A percentile compares a stretch with the other conserved stretches of the same genome.
phyloP scores from a whole-genome alignment of 306 rosid species.

The Canavalia gladiata region DNA sequence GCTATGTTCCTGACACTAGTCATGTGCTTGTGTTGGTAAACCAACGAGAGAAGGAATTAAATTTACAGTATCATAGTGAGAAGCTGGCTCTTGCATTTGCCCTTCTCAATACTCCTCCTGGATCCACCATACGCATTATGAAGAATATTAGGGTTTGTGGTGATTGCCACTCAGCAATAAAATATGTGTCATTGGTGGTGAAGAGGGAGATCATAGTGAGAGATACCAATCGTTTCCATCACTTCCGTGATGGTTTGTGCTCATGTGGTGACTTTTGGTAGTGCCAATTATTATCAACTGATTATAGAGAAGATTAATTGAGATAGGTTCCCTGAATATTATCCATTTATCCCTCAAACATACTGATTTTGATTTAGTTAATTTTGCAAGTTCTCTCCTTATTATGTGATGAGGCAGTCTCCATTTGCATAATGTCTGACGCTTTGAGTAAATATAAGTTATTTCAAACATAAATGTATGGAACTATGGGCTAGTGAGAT shows the following conservation, averaged over 20 bases:
- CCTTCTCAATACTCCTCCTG: constrained; percentile 58
- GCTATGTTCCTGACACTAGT: constrained; percentile 68
- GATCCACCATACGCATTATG: constrained; percentile 64
- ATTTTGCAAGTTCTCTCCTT: constrained; percentile 11
- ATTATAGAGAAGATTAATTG: neutral
- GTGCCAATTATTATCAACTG: constrained; percentile 33
- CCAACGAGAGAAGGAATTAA: constrained; percentile 59
- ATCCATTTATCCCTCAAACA: neutral
- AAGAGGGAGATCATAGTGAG: constrained; percentile 61
- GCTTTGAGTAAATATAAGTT: constrained; percentile 5
- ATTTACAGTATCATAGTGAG: constrained; percentile 62
- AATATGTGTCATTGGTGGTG: constrained; percentile 56
- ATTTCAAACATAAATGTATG: constrained; percentile 13
- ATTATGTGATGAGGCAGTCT: constrained; percentile 20
- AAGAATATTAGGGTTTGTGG: constrained; percentile 66
- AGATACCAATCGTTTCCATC: constrained; percentile 65
- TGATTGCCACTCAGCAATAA: constrained; percentile 63
- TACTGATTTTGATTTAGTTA: constrained; percentile 23
- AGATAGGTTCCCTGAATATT: neutral
- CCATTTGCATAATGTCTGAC: neutral
- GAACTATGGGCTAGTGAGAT: neutral
- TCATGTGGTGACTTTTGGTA: constrained; percentile 66
- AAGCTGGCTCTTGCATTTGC: constrained; percentile 68
- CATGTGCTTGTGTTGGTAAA: constrained; percentile 57
- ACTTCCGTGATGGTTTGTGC: constrained; percentile 56